A percentile compares a stretch with the other conserved stretches of the same genome.
These are phyloP conservation scores for Fraxinus velutina DNA, from an alignment of 305 asterid species.

Conservation along the genomic window DNA sequence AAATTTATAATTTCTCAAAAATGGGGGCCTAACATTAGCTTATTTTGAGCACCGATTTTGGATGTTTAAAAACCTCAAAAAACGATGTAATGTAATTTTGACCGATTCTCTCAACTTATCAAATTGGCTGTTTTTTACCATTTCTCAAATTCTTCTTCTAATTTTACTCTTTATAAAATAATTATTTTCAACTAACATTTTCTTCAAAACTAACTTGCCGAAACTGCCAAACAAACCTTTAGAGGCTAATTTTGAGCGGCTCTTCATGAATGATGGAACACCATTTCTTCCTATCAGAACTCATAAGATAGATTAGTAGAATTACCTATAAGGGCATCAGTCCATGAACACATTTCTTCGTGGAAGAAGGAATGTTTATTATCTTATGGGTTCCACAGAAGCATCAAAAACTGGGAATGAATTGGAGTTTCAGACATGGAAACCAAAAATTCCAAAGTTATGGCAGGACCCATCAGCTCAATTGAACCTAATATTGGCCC, in stretches of 20 bases:
- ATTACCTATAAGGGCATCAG: background rate
- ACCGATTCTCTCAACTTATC: too few relatives aligned
- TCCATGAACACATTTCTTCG: background rate
- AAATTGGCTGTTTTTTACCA: too few relatives aligned
- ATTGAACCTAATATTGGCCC: background rate
- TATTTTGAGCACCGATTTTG: too few relatives aligned
- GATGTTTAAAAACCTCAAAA: too few relatives aligned
- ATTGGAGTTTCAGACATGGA: background rate
- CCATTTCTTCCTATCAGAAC: background rate
- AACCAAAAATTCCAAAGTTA: background rate
- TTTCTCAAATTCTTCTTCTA: too few relatives aligned
- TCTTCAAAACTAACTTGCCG: too few relatives aligned
- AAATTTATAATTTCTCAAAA: too few relatives aligned
- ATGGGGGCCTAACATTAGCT: too few relatives aligned
- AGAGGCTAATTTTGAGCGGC: background rate
- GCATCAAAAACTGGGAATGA: background rate
- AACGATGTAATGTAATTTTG: too few relatives aligned
- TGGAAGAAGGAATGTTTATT: background rate
- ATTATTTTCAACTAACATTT: too few relatives aligned
- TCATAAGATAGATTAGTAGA: background rate
- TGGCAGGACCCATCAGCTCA: background rate
- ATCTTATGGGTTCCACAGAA: background rate
- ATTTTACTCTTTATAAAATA: too few relatives aligned
- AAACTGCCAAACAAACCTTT: too few relatives aligned
- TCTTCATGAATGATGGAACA: background rate